Evolutionary conservation across 2,329 filamentous ascomycete species (phyloP).

Genomic region (Botrytis fabae): DNA sequence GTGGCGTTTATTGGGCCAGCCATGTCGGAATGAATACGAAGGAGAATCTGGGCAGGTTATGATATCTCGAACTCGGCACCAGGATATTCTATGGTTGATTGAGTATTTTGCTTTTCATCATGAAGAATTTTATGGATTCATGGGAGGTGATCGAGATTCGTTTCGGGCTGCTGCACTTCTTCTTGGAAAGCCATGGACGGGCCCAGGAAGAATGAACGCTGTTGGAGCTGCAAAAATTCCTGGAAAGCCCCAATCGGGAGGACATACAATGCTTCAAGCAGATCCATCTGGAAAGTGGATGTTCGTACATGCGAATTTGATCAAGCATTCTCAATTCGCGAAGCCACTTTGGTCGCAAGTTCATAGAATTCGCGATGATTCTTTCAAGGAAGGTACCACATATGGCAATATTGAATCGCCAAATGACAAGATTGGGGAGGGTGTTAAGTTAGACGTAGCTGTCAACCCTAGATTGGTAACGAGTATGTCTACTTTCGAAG

Average conservation of each 20-base stretch:
- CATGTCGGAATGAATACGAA: slow-evolving; percentile 30
- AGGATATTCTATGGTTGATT: slow-evolving; percentile 30
- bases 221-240: slow-evolving; percentile 12
- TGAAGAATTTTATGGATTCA: slow-evolving; percentile 29
- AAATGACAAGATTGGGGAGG: slow-evolving; percentile 28
- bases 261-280: slow-evolving; percentile 32
- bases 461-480: slow-evolving; percentile 24
- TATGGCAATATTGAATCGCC: slow-evolving; percentile 30
- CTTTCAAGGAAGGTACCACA: slow-evolving; percentile 24
- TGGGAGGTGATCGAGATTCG: slow-evolving; percentile 31
- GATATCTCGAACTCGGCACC: slow-evolving; percentile 27
- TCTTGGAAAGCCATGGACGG: slow-evolving; percentile 27
- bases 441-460: slow-evolving; percentile 28
- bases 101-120: slow-evolving; percentile 31
- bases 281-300: slow-evolving; percentile 29
- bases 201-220: slow-evolving; percentile 27
- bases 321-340: slow-evolving; percentile 27
- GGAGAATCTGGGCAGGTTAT: slow-evolving; percentile 30
- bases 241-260: slow-evolving; percentile 19
- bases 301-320: slow-evolving; percentile 34
- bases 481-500: slow-evolving; percentile 27
- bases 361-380: slow-evolving; percentile 27
- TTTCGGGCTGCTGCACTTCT: slow-evolving; percentile 29
- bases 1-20: slow-evolving; percentile 28
- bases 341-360: slow-evolving; percentile 29